Percentiles rank a stretch among this genome's conserved stretches.
These are phyloP conservation scores for Xylariales sp. DNA, from an alignment of 2,329 filamentous ascomycete genomes.

Conservation along the genomic window DNA sequence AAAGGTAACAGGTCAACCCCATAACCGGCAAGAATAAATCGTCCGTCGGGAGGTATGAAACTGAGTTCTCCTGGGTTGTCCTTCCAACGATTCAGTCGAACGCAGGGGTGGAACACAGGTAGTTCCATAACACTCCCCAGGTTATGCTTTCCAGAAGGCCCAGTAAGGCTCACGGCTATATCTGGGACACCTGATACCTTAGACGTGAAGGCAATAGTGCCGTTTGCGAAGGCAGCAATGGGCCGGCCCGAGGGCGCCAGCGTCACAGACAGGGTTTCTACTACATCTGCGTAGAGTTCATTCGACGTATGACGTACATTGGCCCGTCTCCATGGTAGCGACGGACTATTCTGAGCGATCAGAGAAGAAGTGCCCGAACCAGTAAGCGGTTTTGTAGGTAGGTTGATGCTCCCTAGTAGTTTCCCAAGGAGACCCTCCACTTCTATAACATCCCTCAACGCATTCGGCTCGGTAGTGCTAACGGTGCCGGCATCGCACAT, in stretches of 20 bases:
- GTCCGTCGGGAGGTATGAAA: constrained; percentile 93
- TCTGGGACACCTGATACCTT: constrained; percentile 97
- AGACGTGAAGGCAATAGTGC: constrained; percentile 92
- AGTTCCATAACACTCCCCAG: constrained; percentile 81
- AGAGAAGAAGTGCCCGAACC: constrained; percentile 56
- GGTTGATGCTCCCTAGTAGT: constrained; percentile 84
- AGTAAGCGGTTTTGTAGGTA: constrained; percentile 70
- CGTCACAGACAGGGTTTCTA: constrained; percentile 89
- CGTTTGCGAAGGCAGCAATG: constrained; percentile 86
- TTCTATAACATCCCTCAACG: constrained; percentile 89
- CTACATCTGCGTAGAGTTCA: constrained; percentile 94
- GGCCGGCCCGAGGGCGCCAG: constrained; percentile 91
- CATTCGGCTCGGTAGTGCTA: constrained; percentile 92
- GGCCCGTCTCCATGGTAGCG: constrained; percentile 86
- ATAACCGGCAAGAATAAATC: constrained; percentile 93
- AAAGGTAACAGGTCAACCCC: constrained; percentile 90
- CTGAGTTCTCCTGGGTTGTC: constrained; percentile 91
- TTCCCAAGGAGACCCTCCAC: constrained; percentile 92
- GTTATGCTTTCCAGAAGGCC: constrained; percentile 82
- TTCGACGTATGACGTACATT: constrained; percentile 97
- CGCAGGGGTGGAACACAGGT: constrained; percentile 96
- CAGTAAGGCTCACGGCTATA: constrained; percentile 81
- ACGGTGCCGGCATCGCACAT: constrained; percentile 96
- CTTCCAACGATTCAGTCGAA: constrained; percentile 88
- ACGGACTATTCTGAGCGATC: constrained; percentile 60